Base-by-base conservation (phyloP, 805 yeast genomes). In the Hanseniaspora thailandica region DNA sequence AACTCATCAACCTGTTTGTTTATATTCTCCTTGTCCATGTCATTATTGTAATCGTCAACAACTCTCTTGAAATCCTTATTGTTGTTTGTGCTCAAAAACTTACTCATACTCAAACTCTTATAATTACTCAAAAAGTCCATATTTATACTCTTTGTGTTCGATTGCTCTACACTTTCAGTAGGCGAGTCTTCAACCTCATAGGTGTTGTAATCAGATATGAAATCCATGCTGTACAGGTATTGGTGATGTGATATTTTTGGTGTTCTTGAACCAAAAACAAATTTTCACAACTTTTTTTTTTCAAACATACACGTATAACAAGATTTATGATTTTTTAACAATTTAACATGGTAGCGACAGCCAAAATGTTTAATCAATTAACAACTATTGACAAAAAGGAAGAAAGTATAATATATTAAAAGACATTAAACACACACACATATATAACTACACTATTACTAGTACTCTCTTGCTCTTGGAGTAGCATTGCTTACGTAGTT, bases 1-100 rank as follows among this genome's bases (percentile, higher is more conserved):
- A 40, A 41, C 2, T 47, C 47, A 3, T 58, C 54, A 2, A 60
- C 55, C 6, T 73, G 61, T 12, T 63, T 61, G 0, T 52, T 49
- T 13, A 61, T 61, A 51, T 74, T 60, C 6, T 59, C 61, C 1
- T 33, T 41, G 3, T 57, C 54, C 8, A 66, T 57, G 13, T 60
- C 62, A 10, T 59, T 56, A n/a, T 59, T 36, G 0, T 60, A 23
- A 2, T 54, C 25, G 2, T 54, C 54, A 23, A 61, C 60, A 8
- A 56, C 43, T 10, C 41, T 28, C 35, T 59, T 56, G 23, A 64
- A 63, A 13, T 56, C 58, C 55, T 39, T 2, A 67, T 35, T 58
- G 35, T 25, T 33, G 22, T 33, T 40, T 28, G 40, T 22, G 9
- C 41, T 45, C 20, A 48, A 25, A 23, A 48, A 31, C 22, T 48